Evolutionary conservation across 75 land plant species (phyloP).

Genomic region (Adiantum capillusveneris): DNA sequence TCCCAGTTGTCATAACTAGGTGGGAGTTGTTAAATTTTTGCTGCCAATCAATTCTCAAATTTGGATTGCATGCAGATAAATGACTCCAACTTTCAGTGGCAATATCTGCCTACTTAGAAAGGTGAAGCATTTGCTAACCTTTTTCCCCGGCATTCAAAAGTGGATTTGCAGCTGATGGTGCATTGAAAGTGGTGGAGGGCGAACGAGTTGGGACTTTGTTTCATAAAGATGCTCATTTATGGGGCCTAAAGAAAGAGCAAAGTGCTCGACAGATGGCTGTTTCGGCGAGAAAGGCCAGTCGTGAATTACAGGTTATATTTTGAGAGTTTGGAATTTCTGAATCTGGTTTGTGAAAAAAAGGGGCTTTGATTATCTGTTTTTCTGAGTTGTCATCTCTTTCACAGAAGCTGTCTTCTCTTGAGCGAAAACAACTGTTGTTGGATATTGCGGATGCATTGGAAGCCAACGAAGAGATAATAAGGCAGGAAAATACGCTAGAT

Average conservation of each 20-base stretch:
- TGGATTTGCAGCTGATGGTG: slow-evolving; percentile 66
- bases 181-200: slow-evolving; percentile 69
- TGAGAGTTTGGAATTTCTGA: neutral
- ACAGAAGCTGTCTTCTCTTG: slow-evolving; percentile 57
- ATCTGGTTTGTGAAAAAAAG: too few species aligned
- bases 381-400: neutral
- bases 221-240: slow-evolving; percentile 68
- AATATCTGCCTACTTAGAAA: too few species aligned
- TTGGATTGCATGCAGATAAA: too few species aligned
- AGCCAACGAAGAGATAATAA: slow-evolving; percentile 54
- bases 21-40: too few species aligned
- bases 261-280: slow-evolving; percentile 89
- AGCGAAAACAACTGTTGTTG: slow-evolving; percentile 55
- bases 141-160: slow-evolving; percentile 19
- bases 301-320: slow-evolving; percentile 64
- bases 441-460: slow-evolving; percentile 81
- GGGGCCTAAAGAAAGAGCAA: slow-evolving; percentile 40
- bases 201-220: slow-evolving; percentile 82
- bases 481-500: slow-evolving; percentile 77
- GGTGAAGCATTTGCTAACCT: too few species aligned
- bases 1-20: slow-evolving; percentile 92
- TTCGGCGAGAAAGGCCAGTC: slow-evolving; percentile 83
- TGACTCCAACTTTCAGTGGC: too few species aligned
- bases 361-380: neutral
- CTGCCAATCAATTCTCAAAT: too few species aligned